phyloP scores from a whole-genome alignment of 2,329 filamentous ascomycete genomes.

The Scedosporium dehoogii region DNA sequence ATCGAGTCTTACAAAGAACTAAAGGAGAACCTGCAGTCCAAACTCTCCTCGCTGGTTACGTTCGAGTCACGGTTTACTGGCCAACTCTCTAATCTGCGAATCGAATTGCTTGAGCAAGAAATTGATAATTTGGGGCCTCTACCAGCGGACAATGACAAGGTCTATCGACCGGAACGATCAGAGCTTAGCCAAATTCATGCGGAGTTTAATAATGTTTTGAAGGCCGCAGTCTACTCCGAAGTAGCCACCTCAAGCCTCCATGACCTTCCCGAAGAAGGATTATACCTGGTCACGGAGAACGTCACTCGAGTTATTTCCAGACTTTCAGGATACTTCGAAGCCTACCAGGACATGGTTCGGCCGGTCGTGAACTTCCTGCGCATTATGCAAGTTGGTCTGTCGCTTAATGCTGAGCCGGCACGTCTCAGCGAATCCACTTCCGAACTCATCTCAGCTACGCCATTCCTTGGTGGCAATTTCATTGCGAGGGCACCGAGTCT shows the following conservation, averaged over 20 bases:
- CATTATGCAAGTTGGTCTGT: conserved; percentile 67
- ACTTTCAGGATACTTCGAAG: conserved; percentile 58
- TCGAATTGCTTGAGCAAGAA: conserved; percentile 51
- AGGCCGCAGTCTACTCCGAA: conserved; percentile 44
- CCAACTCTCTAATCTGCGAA: conserved; percentile 56
- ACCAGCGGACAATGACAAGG: conserved; percentile 51
- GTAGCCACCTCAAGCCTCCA: conserved; percentile 19
- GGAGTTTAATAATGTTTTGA: conserved; percentile 71
- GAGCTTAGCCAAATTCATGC: conserved; percentile 65
- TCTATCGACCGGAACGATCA: conserved; percentile 62
- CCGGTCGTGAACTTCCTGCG: conserved; percentile 72
- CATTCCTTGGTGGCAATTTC: conserved; percentile 42
- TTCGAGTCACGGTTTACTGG: conserved; percentile 64
- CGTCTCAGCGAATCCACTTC: conserved; percentile 14
- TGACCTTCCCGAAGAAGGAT: conserved; percentile 14
- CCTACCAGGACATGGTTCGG: conserved; percentile 76
- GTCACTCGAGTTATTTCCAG: conserved; percentile 61
- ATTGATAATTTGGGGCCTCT: conserved; percentile 54
- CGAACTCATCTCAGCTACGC: conserved; percentile 35
- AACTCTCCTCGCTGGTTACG: conserved; percentile 47
- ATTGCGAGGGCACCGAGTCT: neutral
- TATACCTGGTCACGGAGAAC: conserved; percentile 37
- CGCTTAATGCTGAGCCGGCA: conserved; percentile 38
- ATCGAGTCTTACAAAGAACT: conserved; percentile 47
- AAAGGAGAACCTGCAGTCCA: conserved; percentile 41